These are phyloP conservation scores for Trichoderma gracile DNA, from an alignment of 2,329 filamentous ascomycete genomes.

Conservation along the genomic window DNA sequence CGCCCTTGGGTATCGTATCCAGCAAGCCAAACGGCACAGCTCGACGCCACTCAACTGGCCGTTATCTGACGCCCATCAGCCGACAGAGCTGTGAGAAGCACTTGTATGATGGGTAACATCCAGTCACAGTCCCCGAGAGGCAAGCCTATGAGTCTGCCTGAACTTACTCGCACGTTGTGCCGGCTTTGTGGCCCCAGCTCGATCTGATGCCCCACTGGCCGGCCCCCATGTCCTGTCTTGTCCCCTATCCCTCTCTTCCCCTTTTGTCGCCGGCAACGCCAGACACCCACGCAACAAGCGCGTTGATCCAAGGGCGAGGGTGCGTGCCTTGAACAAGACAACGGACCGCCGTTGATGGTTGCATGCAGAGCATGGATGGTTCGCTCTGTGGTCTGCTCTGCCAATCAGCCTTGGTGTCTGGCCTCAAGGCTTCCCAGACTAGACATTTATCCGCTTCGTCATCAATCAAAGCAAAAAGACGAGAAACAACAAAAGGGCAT, in stretches of 20 bases:
- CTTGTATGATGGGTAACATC: too few species aligned
- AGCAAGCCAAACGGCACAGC: not conserved
- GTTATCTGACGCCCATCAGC: not conserved
- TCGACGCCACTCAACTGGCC: slow-evolving; percentile 6
- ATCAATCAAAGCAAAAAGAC: not conserved
- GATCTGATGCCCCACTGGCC: slow-evolving; percentile 21
- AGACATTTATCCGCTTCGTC: not conserved
- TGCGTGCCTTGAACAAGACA: slow-evolving; percentile 22
- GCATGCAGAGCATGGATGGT: not conserved
- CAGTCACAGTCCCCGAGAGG: not conserved
- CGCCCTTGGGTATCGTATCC: not conserved
- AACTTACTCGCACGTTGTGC: slow-evolving; percentile 17
- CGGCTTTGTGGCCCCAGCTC: slow-evolving; percentile 3
- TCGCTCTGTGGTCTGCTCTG: not conserved
- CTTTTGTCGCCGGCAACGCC: slow-evolving; percentile 13
- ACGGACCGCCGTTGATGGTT: slow-evolving; percentile 8
- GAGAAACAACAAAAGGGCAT: not conserved
- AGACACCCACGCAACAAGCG: slow-evolving; percentile 14
- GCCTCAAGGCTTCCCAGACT: not conserved
- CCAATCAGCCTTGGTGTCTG: not conserved
- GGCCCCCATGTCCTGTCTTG: slow-evolving; percentile 17
- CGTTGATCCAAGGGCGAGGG: slow-evolving; percentile 19
- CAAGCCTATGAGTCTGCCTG: not conserved
- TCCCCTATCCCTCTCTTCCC: slow-evolving; percentile 18
- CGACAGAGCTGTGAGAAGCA: not conserved